Evolutionary conservation across 2,329 filamentous ascomycete genomes (phyloP), one percentile per base, ranked within the genome.

Genomic region (Fusarium decemcellulare): DNA sequence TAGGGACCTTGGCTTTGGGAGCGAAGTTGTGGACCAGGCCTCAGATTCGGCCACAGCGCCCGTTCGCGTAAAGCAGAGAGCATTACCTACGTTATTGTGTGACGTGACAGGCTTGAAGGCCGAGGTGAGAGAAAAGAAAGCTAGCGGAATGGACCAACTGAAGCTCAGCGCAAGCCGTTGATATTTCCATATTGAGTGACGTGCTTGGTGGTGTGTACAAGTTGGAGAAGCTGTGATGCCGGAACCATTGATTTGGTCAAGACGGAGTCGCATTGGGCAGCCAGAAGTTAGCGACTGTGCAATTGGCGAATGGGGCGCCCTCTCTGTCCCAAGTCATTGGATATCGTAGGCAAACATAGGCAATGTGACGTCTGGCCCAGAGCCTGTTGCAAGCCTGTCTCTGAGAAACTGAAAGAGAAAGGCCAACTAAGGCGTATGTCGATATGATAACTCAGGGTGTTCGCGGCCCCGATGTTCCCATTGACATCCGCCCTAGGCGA

Each of bases 11-110:
- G 60, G 63, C 57, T 61, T 60, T 57, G 18, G 42, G 37, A 48
- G 42, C 34, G 34, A 46, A n/a, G 36, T 64, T 50, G 52, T 59
- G 62, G 68, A 73, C 69, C 69, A 54, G 67, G 65, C 56, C 61
- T 59, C 50, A 59, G 30, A 34, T 62, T 62, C 50, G 69, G 61
- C 54, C 60, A 59, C 46, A 56, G 40, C 34, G 63, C 44, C 18
- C 40, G 70, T 67, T 75, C 59, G 59, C 51, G 61, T 51, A 51
- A 71, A 61, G 60, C 64, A 61, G 51, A 61, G 63, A 57, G 46
- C 23, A 23, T 23, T 48, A 46, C 44, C 34, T 63, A 8, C 40
- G 48, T 40, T 51, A 43, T 44, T 58, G 57, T 71, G 69, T 65
- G 61, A 75, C 61, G 63, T 69, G 51, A 65, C 37, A 37, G 52